Base-by-base conservation (phyloP, 2,329 filamentous ascomycete genomes). In the Malbranchea zuffiana region DNA sequence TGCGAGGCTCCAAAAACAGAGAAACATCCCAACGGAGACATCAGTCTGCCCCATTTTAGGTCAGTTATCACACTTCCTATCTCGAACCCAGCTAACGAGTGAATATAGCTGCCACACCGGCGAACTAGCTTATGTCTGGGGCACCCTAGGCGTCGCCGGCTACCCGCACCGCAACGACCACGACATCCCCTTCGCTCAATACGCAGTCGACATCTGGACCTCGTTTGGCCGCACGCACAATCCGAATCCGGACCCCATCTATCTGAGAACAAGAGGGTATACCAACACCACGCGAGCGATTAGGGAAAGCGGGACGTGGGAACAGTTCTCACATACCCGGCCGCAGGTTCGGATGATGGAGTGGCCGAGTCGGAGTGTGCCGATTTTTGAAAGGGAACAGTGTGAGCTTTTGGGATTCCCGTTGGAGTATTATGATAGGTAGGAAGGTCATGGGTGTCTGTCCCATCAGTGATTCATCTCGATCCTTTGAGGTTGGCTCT, bases 71-170 rank as follows among this genome's bases (percentile, higher is more conserved):
- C 11, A 8, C 11, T 13, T 11, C 15, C 10, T 15, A 15, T 30
- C 10, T 8, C 2, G 8, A 30, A 2, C 10, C 8, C 15, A 11
- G 11, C 8, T 8, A 16, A 10, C 8, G 8, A 30, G 10, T 11
- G 11, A 30, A 15, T 11, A 6, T 24, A 35, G 32, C 7, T 35
- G 32, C 32, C 32, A 35, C 17, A 7, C 19, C 18, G 32, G 32
- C 17, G 32, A 35, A 4, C 32, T 35, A 6, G 13, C 24, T 21
- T 35, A 35, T 35, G 18, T 35, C 21, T 35, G 18, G 18, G 32
- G 32, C 11, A 11, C 6, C 15, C 21, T 35, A n/a, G 17, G 6
- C 10, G 19, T 12, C 7, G 18, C 6, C 17, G 32, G 32, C n/a
- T 8, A 39, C 8, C 25, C 12, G 4, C 11, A 2, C 13, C 18